Conservation (phyloP, 2,329 filamentous ascomycete species). For the Clarireedia monteithiana region DNA sequence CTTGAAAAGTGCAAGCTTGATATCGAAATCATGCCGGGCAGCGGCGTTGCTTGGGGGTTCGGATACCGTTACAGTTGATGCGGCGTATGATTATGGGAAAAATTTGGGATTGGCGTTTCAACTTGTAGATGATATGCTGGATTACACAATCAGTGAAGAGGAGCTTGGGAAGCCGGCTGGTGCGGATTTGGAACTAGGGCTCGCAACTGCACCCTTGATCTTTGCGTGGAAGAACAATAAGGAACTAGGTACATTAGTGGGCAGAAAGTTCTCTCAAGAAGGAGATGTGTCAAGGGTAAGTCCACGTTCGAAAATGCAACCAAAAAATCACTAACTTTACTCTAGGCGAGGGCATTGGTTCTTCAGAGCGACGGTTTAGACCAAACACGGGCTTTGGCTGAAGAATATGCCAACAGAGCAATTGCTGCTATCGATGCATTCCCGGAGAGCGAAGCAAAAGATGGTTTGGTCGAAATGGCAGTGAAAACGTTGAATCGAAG, state of each 20-base stretch:
- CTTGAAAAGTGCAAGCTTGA: slow-evolving; percentile 89
- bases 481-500: slow-evolving; percentile 81
- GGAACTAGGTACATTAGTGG: slow-evolving; percentile 80
- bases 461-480: slow-evolving; percentile 87
- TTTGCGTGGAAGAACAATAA: slow-evolving; percentile 92
- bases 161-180: slow-evolving; percentile 93
- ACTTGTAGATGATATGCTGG: slow-evolving; percentile 94
- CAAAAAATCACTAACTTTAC: slow-evolving; percentile 13
- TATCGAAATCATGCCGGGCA: slow-evolving; percentile 91
- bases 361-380: slow-evolving; percentile 78
- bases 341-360: slow-evolving; percentile 79
- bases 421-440: slow-evolving; percentile 77
- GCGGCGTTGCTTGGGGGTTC: slow-evolving; percentile 78
- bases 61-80: slow-evolving; percentile 73
- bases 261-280: slow-evolving; percentile 76
- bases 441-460: slow-evolving; percentile 91
- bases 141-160: slow-evolving; percentile 79
- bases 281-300: slow-evolving; percentile 81
- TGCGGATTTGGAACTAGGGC: slow-evolving; percentile 84
- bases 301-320: slow-evolving; percentile 13
- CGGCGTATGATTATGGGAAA: slow-evolving; percentile 85
- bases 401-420: slow-evolving; percentile 85
- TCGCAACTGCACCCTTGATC: slow-evolving; percentile 86
- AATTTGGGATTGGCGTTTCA: slow-evolving; percentile 95
- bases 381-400: slow-evolving; percentile 82